Evolutionary conservation across 208 protist genomes (phyloP), one percentile per base, ranked within the genome.

Genomic region (Trichomonas tenax): DNA sequence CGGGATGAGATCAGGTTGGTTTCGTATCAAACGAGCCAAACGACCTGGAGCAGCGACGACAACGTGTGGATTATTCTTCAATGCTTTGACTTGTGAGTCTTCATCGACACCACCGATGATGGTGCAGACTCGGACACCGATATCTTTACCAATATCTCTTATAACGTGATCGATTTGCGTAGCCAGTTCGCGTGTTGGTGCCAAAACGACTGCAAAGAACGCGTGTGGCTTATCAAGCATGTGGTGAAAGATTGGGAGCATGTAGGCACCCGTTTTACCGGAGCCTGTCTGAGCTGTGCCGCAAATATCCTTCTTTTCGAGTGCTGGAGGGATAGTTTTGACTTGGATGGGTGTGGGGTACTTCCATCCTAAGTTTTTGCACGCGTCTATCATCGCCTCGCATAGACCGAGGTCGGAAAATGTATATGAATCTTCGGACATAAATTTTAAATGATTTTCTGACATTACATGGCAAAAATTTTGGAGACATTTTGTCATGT

Each of bases 231-330:
- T 51, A 58, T 93, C 86, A 14, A 48, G 23, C 0, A 93, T 0
- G 0, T 93, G 86, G 51, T 93, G 40, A 2, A 38, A 45, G 9
- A 97, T 96, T 14, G 97, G 97, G 10, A 97, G 93, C 51, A 89
- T 81, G 86, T 97, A 97, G 38, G 95, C 96, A 26, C 96, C 96
- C 40, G 97, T 97, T 96, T 97, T 97, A n/a, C 97, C 97, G 17
- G 96, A 97, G 31, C 97, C 97, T 38, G 97, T 97, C 96, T 97
- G 96, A 44, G 97, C 97, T 51, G 97, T 96, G n/a, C 97, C 97
- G 96, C 98, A 98, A 97, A 98, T 97, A 96, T 98, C 98, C 26
- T 98, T 96, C 11, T 98, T 98, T 31, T 96, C 96, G 4, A 98
- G 86, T 41, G 97, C 96, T 31, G 97, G 97, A 0, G 98, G 98